phyloP scores from a whole-genome alignment of 805 yeast species.

The Ogataea ganodermae region DNA sequence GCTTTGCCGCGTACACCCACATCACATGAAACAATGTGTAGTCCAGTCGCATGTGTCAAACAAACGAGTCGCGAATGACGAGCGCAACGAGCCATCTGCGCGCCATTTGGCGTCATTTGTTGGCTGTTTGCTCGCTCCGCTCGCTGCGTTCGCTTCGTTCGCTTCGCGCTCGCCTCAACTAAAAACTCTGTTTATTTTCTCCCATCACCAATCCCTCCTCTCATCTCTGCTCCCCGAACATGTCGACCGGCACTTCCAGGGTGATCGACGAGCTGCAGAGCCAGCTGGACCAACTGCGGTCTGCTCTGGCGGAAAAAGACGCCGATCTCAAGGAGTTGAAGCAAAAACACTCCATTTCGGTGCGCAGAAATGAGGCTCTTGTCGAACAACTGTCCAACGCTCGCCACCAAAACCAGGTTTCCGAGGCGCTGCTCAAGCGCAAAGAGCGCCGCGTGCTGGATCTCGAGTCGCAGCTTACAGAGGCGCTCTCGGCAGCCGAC shows the following conservation, averaged over 20 bases:
- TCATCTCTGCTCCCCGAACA: background rate
- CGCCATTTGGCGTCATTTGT: too few species aligned
- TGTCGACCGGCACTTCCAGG: conserved; percentile 29
- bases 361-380: conserved; percentile 51
- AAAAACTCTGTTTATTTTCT: background rate
- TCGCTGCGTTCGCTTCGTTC: background rate
- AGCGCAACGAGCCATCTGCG: too few species aligned
- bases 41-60: too few species aligned
- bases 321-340: conserved; percentile 46
- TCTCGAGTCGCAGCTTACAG: conserved; percentile 59
- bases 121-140: background rate
- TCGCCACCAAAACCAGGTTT: conserved; percentile 77
- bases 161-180: background rate
- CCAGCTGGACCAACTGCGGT: conserved; percentile 32
- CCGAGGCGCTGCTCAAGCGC: conserved; percentile 65
- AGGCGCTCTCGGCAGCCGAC: conserved; percentile 48
- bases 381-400: conserved; percentile 68
- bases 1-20: too few species aligned
- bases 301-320: conserved; percentile 25
- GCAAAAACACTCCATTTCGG: conserved; percentile 50
- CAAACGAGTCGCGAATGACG: too few species aligned
- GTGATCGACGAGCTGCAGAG: conserved; percentile 36
- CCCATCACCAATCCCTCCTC: background rate
- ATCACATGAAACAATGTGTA: too few species aligned
- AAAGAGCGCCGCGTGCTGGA: conserved; percentile 70